Evolutionary conservation across 495 filamentous ascomycete genomes (phyloP).

Genomic region (Hypoxylon trugodes): DNA sequence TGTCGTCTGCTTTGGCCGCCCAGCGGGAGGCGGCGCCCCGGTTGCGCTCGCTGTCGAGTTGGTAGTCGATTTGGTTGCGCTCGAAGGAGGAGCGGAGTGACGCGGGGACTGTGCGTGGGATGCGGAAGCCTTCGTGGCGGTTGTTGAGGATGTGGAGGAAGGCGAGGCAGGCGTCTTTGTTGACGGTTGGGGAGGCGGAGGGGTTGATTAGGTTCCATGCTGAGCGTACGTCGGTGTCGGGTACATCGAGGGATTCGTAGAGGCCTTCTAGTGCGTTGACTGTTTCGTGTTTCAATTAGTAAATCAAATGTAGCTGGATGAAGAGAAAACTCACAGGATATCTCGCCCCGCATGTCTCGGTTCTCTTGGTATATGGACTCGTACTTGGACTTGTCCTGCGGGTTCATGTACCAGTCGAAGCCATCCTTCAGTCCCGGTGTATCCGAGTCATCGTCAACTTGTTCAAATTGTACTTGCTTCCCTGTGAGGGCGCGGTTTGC

Average conservation of each 20-base stretch:
- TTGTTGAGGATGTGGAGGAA: slow-evolving; percentile 96
- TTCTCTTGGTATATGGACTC: slow-evolving; percentile 94
- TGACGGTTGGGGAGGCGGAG: slow-evolving; percentile 76
- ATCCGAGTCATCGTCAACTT: slow-evolving; percentile 78
- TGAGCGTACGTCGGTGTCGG: slow-evolving; percentile 90
- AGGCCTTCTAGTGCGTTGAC: slow-evolving; percentile 83
- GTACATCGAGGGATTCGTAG: slow-evolving; percentile 91
- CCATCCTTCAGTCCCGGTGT: slow-evolving; percentile 87
- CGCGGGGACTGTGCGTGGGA: slow-evolving; percentile 91
- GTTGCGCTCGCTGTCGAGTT: slow-evolving; percentile 75
- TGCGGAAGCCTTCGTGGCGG: slow-evolving; percentile 92
- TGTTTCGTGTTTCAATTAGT: slow-evolving; percentile 44
- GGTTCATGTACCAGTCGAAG: slow-evolving; percentile 99
- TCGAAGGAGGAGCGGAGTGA: slow-evolving; percentile 91
- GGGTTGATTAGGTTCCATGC: slow-evolving; percentile 99
- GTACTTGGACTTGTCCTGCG: slow-evolving; percentile 87
- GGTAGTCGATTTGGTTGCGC: slow-evolving; percentile 93
- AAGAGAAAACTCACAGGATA: slow-evolving; percentile 69
- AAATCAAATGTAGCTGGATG: neutral
- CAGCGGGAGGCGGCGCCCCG: slow-evolving; percentile 65
- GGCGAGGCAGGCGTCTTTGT: slow-evolving; percentile 91
- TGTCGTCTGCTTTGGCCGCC: slow-evolving; percentile 73
- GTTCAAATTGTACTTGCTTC: slow-evolving; percentile 80
- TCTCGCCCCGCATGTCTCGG: slow-evolving; percentile 82
- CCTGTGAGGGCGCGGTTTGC: slow-evolving; percentile 82